These are phyloP conservation scores for Didymellaceae sp. DNA, from an alignment of 2,329 filamentous ascomycete species.

Conservation along the genomic window DNA sequence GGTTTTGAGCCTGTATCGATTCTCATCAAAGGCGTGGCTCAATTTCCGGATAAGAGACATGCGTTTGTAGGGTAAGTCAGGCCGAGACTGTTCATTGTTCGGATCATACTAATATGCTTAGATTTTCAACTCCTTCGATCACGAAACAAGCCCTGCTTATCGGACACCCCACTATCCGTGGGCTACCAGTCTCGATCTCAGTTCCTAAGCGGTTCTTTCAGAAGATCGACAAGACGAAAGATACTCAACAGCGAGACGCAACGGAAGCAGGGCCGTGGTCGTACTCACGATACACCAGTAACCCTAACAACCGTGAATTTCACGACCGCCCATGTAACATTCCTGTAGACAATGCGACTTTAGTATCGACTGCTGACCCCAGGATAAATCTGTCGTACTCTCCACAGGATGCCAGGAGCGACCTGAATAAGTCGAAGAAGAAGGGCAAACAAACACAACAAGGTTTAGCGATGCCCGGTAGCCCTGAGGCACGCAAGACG, in stretches of 20 bases:
- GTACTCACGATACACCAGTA: conserved; percentile 4
- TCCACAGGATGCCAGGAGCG: conserved; percentile 47
- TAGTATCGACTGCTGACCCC: neutral
- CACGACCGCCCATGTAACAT: conserved; percentile 1
- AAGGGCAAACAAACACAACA: conserved; percentile 14
- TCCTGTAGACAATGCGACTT: neutral
- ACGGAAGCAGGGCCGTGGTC: neutral
- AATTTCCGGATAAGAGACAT: conserved; percentile 13
- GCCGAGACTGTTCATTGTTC: neutral
- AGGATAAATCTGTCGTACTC: conserved; percentile 32
- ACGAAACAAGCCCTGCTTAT: conserved; percentile 24
- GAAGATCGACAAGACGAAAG: conserved; percentile 8
- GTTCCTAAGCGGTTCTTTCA: conserved; percentile 34
- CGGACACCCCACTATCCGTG: conserved; percentile 17
- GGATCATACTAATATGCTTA: conserved; percentile 17
- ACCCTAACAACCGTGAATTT: conserved; percentile 1
- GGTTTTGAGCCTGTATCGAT: conserved; percentile 15
- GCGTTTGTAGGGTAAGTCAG: conserved; percentile 31
- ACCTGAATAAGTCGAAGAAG: conserved; percentile 26
- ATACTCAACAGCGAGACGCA: neutral
- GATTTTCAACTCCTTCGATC: conserved; percentile 21
- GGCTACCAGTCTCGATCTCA: conserved; percentile 19
- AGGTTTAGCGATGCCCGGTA: conserved; percentile 9
- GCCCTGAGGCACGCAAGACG: conserved; percentile 23
- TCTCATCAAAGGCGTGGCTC: neutral